phyloP scores from a whole-genome alignment of 352 stramenopile species.

The Phytophthora foliorum region DNA sequence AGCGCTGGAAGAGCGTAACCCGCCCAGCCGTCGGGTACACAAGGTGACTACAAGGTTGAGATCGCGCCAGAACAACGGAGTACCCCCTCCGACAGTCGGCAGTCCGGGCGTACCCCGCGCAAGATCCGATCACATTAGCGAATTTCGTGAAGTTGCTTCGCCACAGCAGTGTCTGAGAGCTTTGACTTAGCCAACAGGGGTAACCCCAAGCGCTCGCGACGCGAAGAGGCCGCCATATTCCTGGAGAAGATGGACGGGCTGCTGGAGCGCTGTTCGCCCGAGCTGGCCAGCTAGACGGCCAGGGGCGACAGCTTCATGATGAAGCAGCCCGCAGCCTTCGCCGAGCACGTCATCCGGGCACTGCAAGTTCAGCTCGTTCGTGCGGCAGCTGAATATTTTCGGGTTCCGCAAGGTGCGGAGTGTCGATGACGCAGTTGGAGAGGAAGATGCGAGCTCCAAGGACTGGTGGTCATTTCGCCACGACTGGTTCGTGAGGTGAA shows the following conservation, averaged over 20 bases:
- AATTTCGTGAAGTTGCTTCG: no score
- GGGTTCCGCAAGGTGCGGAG: slow-evolving; percentile 88
- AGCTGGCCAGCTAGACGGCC: slow-evolving; percentile 81
- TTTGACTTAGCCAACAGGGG: no score
- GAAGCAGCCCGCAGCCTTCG: slow-evolving; percentile 89
- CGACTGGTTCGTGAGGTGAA: slow-evolving; percentile 81
- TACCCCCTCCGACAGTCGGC: no score
- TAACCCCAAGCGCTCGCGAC: slow-evolving; percentile 51
- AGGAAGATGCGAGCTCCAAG: slow-evolving; percentile 58
- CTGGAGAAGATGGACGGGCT: slow-evolving; percentile 94
- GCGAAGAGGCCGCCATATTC: slow-evolving; percentile 76
- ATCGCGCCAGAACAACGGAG: no score
- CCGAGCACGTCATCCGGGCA: slow-evolving; percentile 93
- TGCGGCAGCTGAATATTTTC: slow-evolving; percentile 95
- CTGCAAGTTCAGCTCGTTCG: slow-evolving; percentile 93
- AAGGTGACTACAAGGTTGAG: no score
- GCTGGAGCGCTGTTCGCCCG: slow-evolving; percentile 80
- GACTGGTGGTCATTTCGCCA: slow-evolving; percentile 91
- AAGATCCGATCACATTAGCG: no score
- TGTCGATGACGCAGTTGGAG: slow-evolving; percentile 11
- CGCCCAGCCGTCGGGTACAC: no score
- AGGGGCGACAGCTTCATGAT: slow-evolving; percentile 90
- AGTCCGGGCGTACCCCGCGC: no score
- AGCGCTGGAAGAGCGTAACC: no score
- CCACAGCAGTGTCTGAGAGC: no score